Conservation (phyloP, 768 basidiomycete species). For the Pisolithus microcarpus region DNA sequence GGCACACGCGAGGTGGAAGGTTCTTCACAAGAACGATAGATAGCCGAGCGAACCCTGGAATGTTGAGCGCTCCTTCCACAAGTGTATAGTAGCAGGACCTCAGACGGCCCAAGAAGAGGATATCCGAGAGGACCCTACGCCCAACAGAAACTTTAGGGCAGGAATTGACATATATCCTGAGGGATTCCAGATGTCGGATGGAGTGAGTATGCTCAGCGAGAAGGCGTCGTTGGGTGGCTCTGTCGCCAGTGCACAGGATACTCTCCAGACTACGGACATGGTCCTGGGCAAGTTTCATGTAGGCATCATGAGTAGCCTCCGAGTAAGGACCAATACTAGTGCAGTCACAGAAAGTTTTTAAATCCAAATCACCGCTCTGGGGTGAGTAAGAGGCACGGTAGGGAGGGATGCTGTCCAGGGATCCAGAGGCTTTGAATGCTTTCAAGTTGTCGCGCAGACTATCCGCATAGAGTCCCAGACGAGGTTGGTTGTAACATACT, state of each 20-base stretch:
- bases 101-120: slow-evolving; percentile 1
- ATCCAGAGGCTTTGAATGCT: background rate
- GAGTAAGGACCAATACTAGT: background rate
- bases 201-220: slow-evolving; percentile 1
- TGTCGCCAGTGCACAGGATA: background rate
- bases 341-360: background rate
- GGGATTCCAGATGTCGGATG: background rate
- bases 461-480: background rate
- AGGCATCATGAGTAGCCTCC: background rate
- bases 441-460: background rate
- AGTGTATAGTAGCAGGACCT: background rate
- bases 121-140: background rate
- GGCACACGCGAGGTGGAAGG: background rate
- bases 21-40: background rate
- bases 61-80: background rate
- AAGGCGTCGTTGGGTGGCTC: background rate
- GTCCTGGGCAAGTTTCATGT: background rate
- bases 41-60: background rate
- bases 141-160: background rate
- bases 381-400: background rate
- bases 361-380: background rate
- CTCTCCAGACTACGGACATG: background rate
- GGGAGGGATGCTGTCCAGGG: background rate
- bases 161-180: background rate
- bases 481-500: background rate